Conservation (phyloP, 2,329 filamentous ascomycete species). For the Aureobasidium sp. region DNA sequence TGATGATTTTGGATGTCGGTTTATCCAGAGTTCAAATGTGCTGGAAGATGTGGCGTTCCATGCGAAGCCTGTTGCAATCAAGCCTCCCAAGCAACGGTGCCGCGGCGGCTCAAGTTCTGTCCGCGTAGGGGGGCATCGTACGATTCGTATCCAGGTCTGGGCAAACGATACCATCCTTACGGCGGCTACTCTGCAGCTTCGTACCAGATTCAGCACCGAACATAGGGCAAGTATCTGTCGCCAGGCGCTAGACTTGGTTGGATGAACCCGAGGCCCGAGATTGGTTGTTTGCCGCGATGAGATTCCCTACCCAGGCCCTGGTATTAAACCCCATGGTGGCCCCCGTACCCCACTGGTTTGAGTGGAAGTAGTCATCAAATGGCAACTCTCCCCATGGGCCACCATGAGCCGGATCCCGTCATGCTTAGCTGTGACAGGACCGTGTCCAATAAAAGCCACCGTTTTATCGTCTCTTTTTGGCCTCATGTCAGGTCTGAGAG, state of each 20-base stretch:
- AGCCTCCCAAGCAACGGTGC: conserved; percentile 2
- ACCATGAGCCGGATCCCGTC: no score
- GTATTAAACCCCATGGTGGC: not conserved
- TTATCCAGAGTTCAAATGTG: not conserved
- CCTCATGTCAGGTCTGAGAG: no score
- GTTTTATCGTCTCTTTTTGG: no score
- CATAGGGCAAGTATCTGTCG: not conserved
- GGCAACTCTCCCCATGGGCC: not conserved
- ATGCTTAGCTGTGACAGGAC: no score
- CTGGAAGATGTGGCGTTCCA: not conserved
- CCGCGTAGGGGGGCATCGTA: not conserved
- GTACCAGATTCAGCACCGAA: not conserved
- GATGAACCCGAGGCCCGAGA: not conserved
- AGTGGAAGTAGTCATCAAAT: not conserved
- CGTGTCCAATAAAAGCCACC: no score
- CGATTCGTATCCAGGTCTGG: not conserved
- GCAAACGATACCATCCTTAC: not conserved
- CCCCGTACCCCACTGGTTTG: not conserved
- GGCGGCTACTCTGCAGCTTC: not conserved
- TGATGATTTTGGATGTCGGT: not conserved
- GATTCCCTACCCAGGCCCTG: not conserved
- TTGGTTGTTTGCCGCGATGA: not conserved
- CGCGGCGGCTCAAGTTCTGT: not conserved
- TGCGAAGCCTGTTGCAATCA: not conserved
- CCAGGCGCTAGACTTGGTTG: not conserved